A percentile compares a stretch with the other conserved stretches of the same genome.
phyloP scores from a whole-genome alignment of 306 rosid genomes.

The Phaseolus lunatus region DNA sequence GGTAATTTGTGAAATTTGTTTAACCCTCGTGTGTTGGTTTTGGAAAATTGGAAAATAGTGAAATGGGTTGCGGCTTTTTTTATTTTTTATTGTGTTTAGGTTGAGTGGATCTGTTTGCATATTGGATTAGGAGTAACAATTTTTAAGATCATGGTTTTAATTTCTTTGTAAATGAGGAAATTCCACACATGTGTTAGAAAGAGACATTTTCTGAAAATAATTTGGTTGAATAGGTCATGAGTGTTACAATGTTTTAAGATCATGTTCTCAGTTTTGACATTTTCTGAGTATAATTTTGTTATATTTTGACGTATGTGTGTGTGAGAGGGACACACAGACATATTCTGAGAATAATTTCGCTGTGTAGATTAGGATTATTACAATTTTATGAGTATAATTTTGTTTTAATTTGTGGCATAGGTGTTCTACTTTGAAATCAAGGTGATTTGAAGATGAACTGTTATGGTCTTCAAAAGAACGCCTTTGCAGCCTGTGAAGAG shows the following conservation, averaged over 20 bases:
- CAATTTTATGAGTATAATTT: not conserved
- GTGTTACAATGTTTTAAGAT: not conserved
- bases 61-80: conserved; percentile 23
- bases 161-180: not conserved
- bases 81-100: not conserved
- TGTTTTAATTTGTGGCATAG: conserved; percentile 47
- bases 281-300: conserved; percentile 5
- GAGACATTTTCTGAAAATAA: not conserved
- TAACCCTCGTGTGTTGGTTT: conserved; percentile 6
- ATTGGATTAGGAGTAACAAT: not conserved
- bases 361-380: not conserved
- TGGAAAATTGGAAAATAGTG: conserved; percentile 9
- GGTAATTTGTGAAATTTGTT: conserved; percentile 1
- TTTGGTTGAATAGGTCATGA: not conserved
- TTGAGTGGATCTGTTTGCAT: conserved; percentile 24
- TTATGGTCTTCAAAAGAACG: conserved; percentile 79
- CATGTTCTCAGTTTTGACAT: not conserved
- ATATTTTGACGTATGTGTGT: too few species aligned
- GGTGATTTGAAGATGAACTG: conserved; percentile 66
- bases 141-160: not conserved
- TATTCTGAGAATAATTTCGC: not conserved
- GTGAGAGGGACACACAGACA: too few species aligned
- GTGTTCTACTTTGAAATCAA: conserved; percentile 67
- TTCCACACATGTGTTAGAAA: not conserved
- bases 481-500: conserved; percentile 72